Percentiles rank a stretch among this genome's conserved stretches.
Conservation (phyloP, 805 yeast species). For the Wickerhamomyces xylosicus region DNA sequence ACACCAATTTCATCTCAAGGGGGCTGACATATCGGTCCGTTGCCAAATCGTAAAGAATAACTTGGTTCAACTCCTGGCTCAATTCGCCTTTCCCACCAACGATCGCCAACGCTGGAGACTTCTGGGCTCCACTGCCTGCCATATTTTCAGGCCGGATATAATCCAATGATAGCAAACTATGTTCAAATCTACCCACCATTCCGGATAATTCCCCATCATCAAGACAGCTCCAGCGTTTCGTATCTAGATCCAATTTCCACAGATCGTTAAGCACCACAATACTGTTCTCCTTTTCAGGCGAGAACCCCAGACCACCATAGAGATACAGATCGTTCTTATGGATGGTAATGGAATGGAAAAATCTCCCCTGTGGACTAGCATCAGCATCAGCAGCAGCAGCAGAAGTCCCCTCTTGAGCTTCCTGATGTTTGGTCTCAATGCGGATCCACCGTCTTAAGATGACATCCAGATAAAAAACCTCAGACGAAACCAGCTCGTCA, state of each 20-base stretch:
- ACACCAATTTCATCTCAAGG: conserved; percentile 11
- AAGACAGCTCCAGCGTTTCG: conserved; percentile 43
- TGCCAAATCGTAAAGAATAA: conserved; percentile 34
- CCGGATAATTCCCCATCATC: conserved; percentile 30
- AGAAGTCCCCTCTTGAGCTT: no score
- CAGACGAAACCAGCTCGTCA: conserved; percentile 37
- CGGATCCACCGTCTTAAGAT: conserved; percentile 50
- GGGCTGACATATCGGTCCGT: conserved; percentile 20
- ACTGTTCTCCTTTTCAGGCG: conserved; percentile 23
- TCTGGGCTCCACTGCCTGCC: background rate
- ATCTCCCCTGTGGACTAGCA: no score
- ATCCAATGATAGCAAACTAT: conserved; percentile 33
- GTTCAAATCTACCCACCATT: conserved; percentile 38
- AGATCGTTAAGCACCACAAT: conserved; percentile 49
- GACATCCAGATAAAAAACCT: conserved; percentile 49
- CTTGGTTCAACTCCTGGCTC: conserved; percentile 21
- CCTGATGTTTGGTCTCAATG: conserved; percentile 18
- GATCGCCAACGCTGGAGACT: conserved; percentile 33
- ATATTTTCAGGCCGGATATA: conserved; percentile 27
- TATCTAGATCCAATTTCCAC: conserved; percentile 53
- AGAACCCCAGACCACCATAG: conserved; percentile 53
- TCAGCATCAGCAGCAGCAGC: no score
- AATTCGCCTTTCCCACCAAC: conserved; percentile 40
- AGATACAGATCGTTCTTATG: conserved; percentile 41
- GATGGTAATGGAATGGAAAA: conserved; percentile 43